These are phyloP conservation scores for Phoma sp. DNA, from an alignment of 2,329 filamentous ascomycete genomes.

Conservation along the genomic window DNA sequence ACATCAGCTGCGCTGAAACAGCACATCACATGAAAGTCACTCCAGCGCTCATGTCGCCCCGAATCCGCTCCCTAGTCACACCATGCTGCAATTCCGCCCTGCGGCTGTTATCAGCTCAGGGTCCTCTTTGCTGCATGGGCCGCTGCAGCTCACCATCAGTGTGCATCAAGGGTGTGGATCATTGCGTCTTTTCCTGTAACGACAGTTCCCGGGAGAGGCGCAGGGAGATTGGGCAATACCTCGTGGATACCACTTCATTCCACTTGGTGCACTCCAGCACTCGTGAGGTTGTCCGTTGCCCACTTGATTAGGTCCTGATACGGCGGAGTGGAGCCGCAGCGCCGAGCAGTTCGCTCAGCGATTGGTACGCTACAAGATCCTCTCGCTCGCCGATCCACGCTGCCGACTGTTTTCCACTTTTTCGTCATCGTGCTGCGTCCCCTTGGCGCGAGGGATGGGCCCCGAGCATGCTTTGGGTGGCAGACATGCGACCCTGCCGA, in stretches of 20 bases:
- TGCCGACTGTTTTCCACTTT: conserved; percentile 9
- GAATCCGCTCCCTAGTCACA: neutral
- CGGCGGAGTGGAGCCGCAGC: conserved; percentile 13
- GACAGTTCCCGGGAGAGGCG: conserved; percentile 20
- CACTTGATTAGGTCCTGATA: conserved; percentile 19
- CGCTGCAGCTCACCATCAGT: conserved; percentile 19
- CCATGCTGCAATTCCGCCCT: conserved; percentile 5
- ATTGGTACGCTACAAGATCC: conserved; percentile 31
- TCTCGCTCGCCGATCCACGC: conserved; percentile 25
- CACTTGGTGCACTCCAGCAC: conserved; percentile 15
- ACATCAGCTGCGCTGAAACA: conserved; percentile 12
- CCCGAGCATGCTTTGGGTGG: conserved; percentile 4
- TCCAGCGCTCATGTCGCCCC: neutral
- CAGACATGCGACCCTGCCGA: conserved; percentile 10
- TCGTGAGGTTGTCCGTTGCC: conserved; percentile 22
- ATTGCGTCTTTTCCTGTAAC: conserved; percentile 34
- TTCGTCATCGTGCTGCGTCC: conserved; percentile 34
- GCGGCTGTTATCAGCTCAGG: conserved; percentile 17
- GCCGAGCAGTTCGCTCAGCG: conserved; percentile 10
- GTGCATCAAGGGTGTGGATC: conserved; percentile 24
- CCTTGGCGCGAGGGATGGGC: conserved; percentile 20
- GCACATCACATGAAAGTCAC: conserved; percentile 16
- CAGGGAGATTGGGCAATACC: conserved; percentile 21
- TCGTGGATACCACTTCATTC: conserved; percentile 18
- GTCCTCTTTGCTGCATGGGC: conserved; percentile 18